phyloP scores from a whole-genome alignment of 2,329 filamentous ascomycete genomes.

The Zalaria obscura region DNA sequence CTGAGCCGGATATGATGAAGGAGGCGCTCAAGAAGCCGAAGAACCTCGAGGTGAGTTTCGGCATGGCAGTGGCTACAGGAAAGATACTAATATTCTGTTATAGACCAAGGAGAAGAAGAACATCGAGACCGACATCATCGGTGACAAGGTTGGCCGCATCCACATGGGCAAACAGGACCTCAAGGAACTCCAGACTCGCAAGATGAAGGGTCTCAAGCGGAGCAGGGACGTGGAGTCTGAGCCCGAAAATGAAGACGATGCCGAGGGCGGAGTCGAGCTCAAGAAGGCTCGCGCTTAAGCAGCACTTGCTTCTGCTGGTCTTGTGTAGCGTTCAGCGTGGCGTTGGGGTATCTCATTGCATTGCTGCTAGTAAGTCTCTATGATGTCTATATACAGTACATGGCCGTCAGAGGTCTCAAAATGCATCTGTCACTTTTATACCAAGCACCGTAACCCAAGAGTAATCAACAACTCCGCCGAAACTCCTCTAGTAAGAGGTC shows the following conservation, averaged over 20 bases:
- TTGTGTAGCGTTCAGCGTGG: conserved; percentile 5
- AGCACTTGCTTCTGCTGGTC: conserved; percentile 1
- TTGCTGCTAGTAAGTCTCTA: too few relatives aligned
- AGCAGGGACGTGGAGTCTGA: conserved; percentile 40
- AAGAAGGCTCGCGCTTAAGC: conserved; percentile 7
- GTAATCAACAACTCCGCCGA: too few relatives aligned
- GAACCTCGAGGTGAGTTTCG: conserved; percentile 47
- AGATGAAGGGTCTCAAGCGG: conserved; percentile 98
- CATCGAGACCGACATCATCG: conserved; percentile 76
- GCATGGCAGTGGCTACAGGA: not conserved
- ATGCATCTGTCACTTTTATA: too few relatives aligned
- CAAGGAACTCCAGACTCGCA: conserved; percentile 74
- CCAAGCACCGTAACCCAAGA: too few relatives aligned
- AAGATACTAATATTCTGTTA: not conserved
- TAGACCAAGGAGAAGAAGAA: conserved; percentile 78
- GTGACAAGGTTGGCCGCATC: conserved; percentile 90
- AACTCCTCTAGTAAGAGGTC: too few relatives aligned
- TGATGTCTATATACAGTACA: too few relatives aligned
- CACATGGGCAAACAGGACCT: conserved; percentile 88
- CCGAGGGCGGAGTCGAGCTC: conserved; percentile 6
- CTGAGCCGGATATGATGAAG: conserved; percentile 67
- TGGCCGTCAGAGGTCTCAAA: too few relatives aligned
- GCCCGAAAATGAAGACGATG: conserved; percentile 6
- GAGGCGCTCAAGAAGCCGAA: conserved; percentile 80
- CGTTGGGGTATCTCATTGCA: conserved; percentile 6